phyloP scores from a whole-genome alignment of 2,329 filamentous ascomycete species.

The Stylonectria norvegica region DNA sequence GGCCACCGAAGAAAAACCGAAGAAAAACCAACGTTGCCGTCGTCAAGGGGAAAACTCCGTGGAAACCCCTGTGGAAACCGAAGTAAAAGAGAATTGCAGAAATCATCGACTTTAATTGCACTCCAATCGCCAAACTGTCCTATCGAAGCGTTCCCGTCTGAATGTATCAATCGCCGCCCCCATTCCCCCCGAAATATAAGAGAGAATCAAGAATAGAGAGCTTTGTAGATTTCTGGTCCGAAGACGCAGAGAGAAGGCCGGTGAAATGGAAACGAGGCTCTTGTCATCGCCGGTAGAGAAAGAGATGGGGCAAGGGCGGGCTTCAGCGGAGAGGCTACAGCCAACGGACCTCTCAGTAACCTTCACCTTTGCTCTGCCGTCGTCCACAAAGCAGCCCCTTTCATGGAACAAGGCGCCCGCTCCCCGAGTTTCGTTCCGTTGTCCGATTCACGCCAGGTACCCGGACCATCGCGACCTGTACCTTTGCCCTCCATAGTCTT shows the following conservation, averaged over 20 bases:
- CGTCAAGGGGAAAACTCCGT: too few relatives aligned
- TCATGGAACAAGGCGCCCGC: slow-evolving; percentile 20
- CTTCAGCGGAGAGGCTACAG: neutral
- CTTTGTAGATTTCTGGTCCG: slow-evolving; percentile 26
- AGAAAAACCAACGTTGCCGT: too few relatives aligned
- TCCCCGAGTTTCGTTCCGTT: slow-evolving; percentile 23
- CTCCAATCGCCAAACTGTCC: slow-evolving; percentile 51
- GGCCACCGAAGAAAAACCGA: too few relatives aligned
- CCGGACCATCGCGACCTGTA: slow-evolving; percentile 14
- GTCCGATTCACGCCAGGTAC: slow-evolving; percentile 17
- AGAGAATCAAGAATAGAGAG: slow-evolving; percentile 22
- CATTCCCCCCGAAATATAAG: slow-evolving; percentile 17
- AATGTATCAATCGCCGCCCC: slow-evolving; percentile 35
- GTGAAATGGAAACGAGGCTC: too few relatives aligned
- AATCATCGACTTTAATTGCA: slow-evolving; percentile 43
- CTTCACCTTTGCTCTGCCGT: slow-evolving; percentile 10
- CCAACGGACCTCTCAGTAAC: slow-evolving; percentile 6
- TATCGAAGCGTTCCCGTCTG: slow-evolving; percentile 42
- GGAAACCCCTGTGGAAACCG: too few relatives aligned
- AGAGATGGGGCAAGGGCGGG: neutral
- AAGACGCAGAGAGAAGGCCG: slow-evolving; percentile 17
- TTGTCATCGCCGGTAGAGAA: too few relatives aligned
- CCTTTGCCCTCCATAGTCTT: slow-evolving; percentile 7
- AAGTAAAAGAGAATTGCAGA: too few relatives aligned
- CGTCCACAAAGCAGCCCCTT: slow-evolving; percentile 5